Conservation (phyloP, 2,329 filamentous ascomycete genomes). For the Xylaria arbuscula region DNA sequence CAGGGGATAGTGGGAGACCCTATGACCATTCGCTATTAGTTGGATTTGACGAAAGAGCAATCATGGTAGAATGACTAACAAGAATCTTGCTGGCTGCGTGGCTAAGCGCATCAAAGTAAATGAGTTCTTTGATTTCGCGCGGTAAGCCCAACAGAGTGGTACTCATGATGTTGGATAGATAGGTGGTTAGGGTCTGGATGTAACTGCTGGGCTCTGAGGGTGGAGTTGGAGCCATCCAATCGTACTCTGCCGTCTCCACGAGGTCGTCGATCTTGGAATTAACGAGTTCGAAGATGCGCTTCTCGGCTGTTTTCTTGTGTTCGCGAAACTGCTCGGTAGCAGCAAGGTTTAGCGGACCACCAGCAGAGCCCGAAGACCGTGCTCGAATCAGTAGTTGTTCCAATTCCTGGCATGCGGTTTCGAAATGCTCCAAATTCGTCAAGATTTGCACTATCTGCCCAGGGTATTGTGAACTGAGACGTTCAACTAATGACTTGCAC, state of each 20-base stretch:
- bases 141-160: slow-evolving; percentile 93
- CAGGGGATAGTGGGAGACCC: slow-evolving; percentile 79
- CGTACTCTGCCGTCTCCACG: slow-evolving; percentile 96
- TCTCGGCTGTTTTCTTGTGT: slow-evolving; percentile 96
- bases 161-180: slow-evolving; percentile 96
- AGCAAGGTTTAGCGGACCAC: slow-evolving; percentile 80
- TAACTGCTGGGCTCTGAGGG: slow-evolving; percentile 86
- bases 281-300: slow-evolving; percentile 97
- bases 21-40: slow-evolving; percentile 9
- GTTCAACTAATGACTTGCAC: slow-evolving; percentile 87
- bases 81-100: slow-evolving; percentile 90
- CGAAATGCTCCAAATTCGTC: slow-evolving; percentile 97
- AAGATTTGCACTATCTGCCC: slow-evolving; percentile 98
- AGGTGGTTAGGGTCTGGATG: slow-evolving; percentile 93
- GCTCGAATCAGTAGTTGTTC: slow-evolving; percentile 88
- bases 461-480: slow-evolving; percentile 90
- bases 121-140: slow-evolving; percentile 94
- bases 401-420: slow-evolving; percentile 89
- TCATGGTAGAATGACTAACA: slow-evolving; percentile 56
- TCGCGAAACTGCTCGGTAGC: slow-evolving; percentile 88
- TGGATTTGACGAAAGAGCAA: no score
- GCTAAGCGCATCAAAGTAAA: slow-evolving; percentile 95
- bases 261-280: slow-evolving; percentile 99
- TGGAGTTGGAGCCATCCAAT: slow-evolving; percentile 74
- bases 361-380: slow-evolving; percentile 82